Percentiles rank a stretch among this genome's conserved stretches.
Evolutionary conservation across 2,329 filamentous ascomycete species (phyloP).

Genomic region (Helotiales sp.): DNA sequence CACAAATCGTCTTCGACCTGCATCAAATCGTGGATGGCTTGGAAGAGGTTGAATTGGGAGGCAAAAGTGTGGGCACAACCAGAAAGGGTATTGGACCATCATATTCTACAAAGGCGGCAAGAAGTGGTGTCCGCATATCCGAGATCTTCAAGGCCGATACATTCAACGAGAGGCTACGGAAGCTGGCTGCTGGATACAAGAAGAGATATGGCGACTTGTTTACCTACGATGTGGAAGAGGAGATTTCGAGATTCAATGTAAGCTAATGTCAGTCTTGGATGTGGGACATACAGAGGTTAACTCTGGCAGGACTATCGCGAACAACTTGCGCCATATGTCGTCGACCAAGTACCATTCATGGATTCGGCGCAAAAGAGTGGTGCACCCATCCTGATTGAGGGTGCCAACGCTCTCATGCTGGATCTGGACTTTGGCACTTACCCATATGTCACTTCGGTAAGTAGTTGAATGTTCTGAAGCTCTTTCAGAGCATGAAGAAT

Average conservation of each 20-base stretch:
- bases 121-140: constrained; percentile 68
- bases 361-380: constrained; percentile 62
- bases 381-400: constrained; percentile 69
- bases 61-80: constrained; percentile 51
- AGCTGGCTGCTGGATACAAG: constrained; percentile 64
- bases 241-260: constrained; percentile 64
- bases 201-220: constrained; percentile 72
- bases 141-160: constrained; percentile 70
- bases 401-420: constrained; percentile 70
- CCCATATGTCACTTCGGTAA: constrained; percentile 47
- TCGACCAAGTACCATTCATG: constrained; percentile 68
- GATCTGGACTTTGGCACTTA: constrained; percentile 63
- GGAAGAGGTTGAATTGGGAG: constrained; percentile 59
- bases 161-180: constrained; percentile 69
- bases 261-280: background rate
- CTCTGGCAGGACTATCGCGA: constrained; percentile 53
- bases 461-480: background rate
- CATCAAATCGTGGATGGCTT: constrained; percentile 72
- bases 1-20: constrained; percentile 61
- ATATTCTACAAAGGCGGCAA: constrained; percentile 64
- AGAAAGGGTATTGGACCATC: constrained; percentile 58
- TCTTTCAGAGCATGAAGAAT: background rate
- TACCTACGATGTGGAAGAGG: constrained; percentile 70
- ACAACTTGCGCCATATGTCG: constrained; percentile 63
- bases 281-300: background rate